Percentiles rank a stretch among this genome's conserved stretches.
Conservation (phyloP, 805 yeast genomes). For the Cyberlindnera maritima region DNA sequence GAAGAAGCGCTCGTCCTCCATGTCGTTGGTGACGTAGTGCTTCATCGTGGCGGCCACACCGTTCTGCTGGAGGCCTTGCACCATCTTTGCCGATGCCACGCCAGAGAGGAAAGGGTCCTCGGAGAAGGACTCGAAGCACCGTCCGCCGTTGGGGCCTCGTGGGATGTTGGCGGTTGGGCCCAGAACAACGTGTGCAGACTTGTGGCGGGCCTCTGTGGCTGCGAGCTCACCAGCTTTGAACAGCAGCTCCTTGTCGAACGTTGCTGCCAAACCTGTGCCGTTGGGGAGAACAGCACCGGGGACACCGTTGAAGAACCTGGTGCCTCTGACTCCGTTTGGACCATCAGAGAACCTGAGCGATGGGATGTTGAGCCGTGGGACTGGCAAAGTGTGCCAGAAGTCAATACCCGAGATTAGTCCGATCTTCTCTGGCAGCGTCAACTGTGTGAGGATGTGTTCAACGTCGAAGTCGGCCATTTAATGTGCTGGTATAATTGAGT, state of each 20-base stretch:
- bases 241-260: slow-evolving; percentile 49
- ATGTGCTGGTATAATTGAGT: too few species aligned
- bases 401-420: slow-evolving; percentile 39
- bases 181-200: slow-evolving; percentile 47
- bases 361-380: slow-evolving; percentile 41
- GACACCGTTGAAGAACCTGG: slow-evolving; percentile 46
- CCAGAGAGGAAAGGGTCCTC: slow-evolving; percentile 58
- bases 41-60: slow-evolving; percentile 54
- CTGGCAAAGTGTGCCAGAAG: slow-evolving; percentile 46
- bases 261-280: slow-evolving; percentile 57
- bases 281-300: slow-evolving; percentile 56
- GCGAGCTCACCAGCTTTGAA: slow-evolving; percentile 45
- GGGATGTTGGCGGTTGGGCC: slow-evolving; percentile 53
- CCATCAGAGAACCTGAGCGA: slow-evolving; percentile 51
- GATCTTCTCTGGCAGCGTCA: slow-evolving; percentile 27
- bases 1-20: slow-evolving; percentile 50
- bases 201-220: slow-evolving; percentile 52
- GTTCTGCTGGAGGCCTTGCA: slow-evolving; percentile 51
- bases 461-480: slow-evolving; percentile 20
- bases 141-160: slow-evolving; percentile 56
- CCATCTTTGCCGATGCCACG: slow-evolving; percentile 40
- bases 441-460: slow-evolving; percentile 23
- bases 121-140: slow-evolving; percentile 59
- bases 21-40: slow-evolving; percentile 62
- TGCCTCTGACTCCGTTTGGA: slow-evolving; percentile 63